phyloP scores from a whole-genome alignment of 176 grass and related monocot species.

The Triticum monococcum region DNA sequence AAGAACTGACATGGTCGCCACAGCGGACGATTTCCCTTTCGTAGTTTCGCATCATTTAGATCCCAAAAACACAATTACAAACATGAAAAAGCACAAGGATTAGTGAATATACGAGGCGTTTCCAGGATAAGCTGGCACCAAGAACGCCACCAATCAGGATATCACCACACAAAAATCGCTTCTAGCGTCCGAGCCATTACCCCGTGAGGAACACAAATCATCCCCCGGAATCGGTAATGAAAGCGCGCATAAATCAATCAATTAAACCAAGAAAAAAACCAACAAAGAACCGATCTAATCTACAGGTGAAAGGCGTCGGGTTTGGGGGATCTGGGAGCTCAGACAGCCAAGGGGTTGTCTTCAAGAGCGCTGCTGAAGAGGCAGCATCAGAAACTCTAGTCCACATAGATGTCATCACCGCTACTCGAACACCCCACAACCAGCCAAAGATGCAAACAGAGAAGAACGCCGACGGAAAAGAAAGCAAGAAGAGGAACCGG shows the following conservation, averaged over 20 bases:
- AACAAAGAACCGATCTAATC: too few species aligned
- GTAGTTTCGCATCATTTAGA: conserved; percentile 46
- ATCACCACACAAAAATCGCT: conserved; percentile 14
- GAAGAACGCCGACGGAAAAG: background rate
- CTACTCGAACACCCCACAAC: background rate
- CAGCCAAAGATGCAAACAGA: background rate
- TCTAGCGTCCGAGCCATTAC: conserved; percentile 69
- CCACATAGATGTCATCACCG: conserved; percentile 53
- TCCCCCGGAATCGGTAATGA: conserved; percentile 75
- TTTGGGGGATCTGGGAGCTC: conserved; percentile 18
- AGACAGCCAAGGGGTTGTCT: conserved; percentile 75
- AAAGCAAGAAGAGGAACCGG: background rate
- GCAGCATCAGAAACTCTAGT: conserved; percentile 78
- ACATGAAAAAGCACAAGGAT: fast-evolving
- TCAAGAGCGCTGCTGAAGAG: conserved; percentile 38
- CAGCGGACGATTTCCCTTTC: conserved; percentile 32
- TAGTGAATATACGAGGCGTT: conserved; percentile 50
- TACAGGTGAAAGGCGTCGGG: background rate
- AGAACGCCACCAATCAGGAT: conserved; percentile 71
- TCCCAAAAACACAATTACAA: background rate
- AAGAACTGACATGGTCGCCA: conserved; percentile 37
- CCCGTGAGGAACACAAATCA: conserved; percentile 43
- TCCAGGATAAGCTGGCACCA: conserved; percentile 58
- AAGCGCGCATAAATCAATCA: background rate
- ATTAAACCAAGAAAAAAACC: background rate